A percentile compares a stretch with the other conserved stretches of the same genome.
phyloP scores from a whole-genome alignment of 2,329 filamentous ascomycete genomes.

The Aureobasidium musti region DNA sequence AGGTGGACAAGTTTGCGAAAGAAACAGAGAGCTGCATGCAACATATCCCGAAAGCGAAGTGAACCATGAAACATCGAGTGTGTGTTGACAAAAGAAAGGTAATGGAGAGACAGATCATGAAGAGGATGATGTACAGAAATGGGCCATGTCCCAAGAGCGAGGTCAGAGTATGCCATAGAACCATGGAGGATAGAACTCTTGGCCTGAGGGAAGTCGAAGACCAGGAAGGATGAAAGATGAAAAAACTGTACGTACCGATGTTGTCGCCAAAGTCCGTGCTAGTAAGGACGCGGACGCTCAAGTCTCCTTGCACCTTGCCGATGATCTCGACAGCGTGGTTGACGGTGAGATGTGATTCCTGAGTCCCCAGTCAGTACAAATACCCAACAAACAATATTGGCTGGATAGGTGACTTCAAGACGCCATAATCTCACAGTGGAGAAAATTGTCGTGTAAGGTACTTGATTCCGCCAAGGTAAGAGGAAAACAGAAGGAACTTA shows the following conservation, averaged over 20 bases:
- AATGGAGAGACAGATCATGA: neutral
- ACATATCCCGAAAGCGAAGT: too few relatives aligned
- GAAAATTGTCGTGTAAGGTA: neutral
- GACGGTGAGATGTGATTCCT: slow-evolving; percentile 71
- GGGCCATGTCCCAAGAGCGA: neutral
- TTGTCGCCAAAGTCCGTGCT: slow-evolving; percentile 67
- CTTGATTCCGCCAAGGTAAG: neutral
- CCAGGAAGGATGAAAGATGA: slow-evolving; percentile 10
- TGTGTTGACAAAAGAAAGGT: too few relatives aligned
- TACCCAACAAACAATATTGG: too few relatives aligned
- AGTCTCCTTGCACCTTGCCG: slow-evolving; percentile 74
- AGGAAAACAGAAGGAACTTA: neutral
- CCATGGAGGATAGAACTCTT: neutral
- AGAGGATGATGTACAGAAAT: neutral
- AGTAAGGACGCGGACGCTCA: slow-evolving; percentile 69
- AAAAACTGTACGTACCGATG: slow-evolving; percentile 61
- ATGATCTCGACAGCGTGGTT: slow-evolving; percentile 75
- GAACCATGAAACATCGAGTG: too few relatives aligned
- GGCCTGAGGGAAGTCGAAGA: neutral
- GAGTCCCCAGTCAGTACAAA: neutral
- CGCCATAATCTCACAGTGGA: too few relatives aligned
- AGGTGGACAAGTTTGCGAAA: too few relatives aligned
- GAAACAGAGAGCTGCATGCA: neutral
- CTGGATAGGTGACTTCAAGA: too few relatives aligned
- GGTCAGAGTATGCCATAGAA: neutral